Conservation (phyloP, 768 basidiomycete genomes). For the Pleurotus salmoneostramineus region DNA sequence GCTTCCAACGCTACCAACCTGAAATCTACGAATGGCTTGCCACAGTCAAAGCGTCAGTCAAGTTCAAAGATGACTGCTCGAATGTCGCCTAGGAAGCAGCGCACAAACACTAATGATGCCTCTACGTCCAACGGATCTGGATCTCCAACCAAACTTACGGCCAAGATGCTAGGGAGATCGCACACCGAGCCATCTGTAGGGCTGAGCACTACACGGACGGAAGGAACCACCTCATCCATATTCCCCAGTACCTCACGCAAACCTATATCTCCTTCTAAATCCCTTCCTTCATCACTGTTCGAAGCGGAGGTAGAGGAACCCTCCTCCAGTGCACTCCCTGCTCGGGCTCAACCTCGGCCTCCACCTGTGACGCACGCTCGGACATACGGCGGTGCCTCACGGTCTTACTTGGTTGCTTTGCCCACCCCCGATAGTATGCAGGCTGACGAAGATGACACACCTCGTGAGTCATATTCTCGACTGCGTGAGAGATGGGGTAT, state of each 20-base stretch:
- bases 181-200: conserved; percentile 56
- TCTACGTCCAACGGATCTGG: conserved; percentile 12
- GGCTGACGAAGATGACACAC: conserved; percentile 42
- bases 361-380: conserved; percentile 36
- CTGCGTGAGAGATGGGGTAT: conserved; percentile 79
- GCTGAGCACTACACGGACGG: conserved; percentile 7
- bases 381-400: conserved; percentile 74
- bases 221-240: conserved; percentile 10
- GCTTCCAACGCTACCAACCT: neutral
- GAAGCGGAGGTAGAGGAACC: conserved; percentile 9
- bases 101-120: conserved; percentile 9
- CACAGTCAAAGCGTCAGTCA: neutral
- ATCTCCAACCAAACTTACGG: conserved; percentile 46
- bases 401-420: conserved; percentile 74
- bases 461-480: conserved; percentile 72
- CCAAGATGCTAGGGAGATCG: conserved; percentile 71
- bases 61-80: neutral
- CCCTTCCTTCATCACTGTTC: conserved; percentile 20
- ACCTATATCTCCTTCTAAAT: conserved; percentile 2
- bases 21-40: neutral
- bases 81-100: neutral
- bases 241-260: conserved; percentile 10
- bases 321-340: conserved; percentile 12
- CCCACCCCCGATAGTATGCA: conserved; percentile 38
- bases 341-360: conserved; percentile 21